Evolutionary conservation across 2,329 filamentous ascomycete species (phyloP), one percentile per base, ranked within the genome.

Genomic region (Xylaria sp.): DNA sequence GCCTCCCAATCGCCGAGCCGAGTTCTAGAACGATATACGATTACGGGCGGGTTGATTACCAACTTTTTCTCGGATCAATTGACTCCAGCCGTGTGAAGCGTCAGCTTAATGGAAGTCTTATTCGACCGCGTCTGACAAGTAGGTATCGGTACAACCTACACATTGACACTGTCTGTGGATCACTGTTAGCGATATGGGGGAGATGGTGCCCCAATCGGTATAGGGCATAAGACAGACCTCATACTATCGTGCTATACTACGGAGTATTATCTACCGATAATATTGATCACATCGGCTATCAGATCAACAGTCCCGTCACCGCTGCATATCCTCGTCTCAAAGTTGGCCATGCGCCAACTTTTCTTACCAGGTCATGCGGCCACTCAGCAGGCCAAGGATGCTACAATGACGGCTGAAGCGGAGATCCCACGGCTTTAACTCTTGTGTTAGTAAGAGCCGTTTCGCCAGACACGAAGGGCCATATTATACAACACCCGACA

Each of bases 321-420:
- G 21, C 21, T 24, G 40, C 40, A 6, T 20, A 21, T 16, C 19
- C 40, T 16, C 20, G 40, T 53, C 22, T 20, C 39, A 16, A 48
- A 41, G 52, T 48, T 54, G 40, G 50, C 51, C 40, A 54, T 48
- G 46, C 58, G 50, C 58, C 55, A 61, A 58, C 55, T 52, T n/a
- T 44, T 56, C 54, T 53, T 29, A 50, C 46, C 19, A 50, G 52
- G 56, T 61, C 58, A 61, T 53, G 56, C 58, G 58, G 58, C 58
- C 58, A 44, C 52, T 59, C 54, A 56, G 44, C 48, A 17, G 44
- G 46, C 52, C 55, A 56, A 59, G 50, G 42, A 42, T 43, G 44
- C 43, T 34, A 37, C 34, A 48, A 56, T 37, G 29, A 43, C 58
- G 58, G 52, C 51, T 58, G 56, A 45, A 48, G 52, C 52, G 58